Evolutionary conservation across 305 asterid genomes (phyloP).

Genomic region (Fraxinus velutina): DNA sequence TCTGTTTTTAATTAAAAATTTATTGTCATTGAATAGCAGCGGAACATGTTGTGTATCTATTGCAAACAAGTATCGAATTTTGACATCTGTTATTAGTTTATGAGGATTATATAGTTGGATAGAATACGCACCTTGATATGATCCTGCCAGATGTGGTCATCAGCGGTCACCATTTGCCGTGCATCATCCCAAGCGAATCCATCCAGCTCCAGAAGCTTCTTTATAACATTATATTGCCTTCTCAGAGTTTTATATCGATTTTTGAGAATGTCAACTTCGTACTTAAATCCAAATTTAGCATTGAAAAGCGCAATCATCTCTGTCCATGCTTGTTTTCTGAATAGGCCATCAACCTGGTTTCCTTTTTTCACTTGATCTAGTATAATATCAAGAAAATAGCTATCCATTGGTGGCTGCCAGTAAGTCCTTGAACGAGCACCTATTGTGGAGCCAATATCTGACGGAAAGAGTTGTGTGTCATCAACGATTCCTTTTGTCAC

Average conservation of each 20-base stretch:
- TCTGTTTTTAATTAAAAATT: not conserved
- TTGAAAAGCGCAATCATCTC: slow-evolving; percentile 34
- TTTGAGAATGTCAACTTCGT: slow-evolving; percentile 31
- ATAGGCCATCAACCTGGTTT: slow-evolving; percentile 35
- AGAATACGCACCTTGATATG: slow-evolving; percentile 32
- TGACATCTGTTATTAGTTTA: not conserved
- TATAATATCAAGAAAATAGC: slow-evolving; percentile 31
- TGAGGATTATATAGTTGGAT: not conserved
- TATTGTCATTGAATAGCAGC: not conserved
- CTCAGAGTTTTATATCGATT: slow-evolving; percentile 37
- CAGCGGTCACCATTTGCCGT: slow-evolving; percentile 37
- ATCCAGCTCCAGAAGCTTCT: slow-evolving; percentile 34
- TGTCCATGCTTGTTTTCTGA: slow-evolving; percentile 37
- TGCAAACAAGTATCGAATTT: not conserved
- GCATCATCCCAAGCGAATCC: slow-evolving; percentile 43
- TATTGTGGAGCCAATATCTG: slow-evolving; percentile 18
- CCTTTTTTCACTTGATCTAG: slow-evolving; percentile 32
- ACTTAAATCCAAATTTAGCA: slow-evolving; percentile 31
- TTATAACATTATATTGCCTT: slow-evolving; percentile 32
- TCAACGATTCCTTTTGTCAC: slow-evolving; percentile 22
- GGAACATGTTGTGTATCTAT: not conserved
- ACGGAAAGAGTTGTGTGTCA: not conserved
- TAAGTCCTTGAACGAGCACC: slow-evolving; percentile 32
- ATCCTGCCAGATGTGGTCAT: slow-evolving; percentile 37
- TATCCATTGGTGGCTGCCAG: slow-evolving; percentile 48